A percentile compares a stretch with the other conserved stretches of the same genome.
These are phyloP conservation scores for Diaporthe amygdali DNA, from an alignment of 2,329 filamentous ascomycete genomes.

Conservation along the genomic window DNA sequence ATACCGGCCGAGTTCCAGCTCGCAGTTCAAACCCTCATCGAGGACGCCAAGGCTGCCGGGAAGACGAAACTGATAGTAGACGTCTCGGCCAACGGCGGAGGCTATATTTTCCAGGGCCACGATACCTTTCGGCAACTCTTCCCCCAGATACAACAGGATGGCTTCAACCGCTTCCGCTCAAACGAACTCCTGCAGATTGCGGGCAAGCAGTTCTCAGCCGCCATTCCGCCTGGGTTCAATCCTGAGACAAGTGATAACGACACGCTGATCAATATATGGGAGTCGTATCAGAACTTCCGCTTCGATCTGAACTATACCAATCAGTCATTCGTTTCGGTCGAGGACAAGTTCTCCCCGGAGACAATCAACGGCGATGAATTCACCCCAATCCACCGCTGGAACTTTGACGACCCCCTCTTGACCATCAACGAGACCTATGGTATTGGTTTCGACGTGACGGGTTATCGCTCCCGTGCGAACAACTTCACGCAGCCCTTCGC, in stretches of 20 bases:
- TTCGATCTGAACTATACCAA: constrained; percentile 51
- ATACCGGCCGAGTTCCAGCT: constrained; percentile 37
- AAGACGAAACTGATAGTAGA: constrained; percentile 64
- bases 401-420: constrained; percentile 44
- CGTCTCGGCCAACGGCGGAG: constrained; percentile 60
- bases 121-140: constrained; percentile 62
- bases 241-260: constrained; percentile 47
- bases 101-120: constrained; percentile 58
- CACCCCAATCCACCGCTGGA: constrained; percentile 53
- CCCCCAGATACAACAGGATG: constrained; percentile 49
- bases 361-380: constrained; percentile 53
- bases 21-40: constrained; percentile 38
- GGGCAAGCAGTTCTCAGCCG: constrained; percentile 11
- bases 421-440: constrained; percentile 40
- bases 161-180: constrained; percentile 38
- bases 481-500: constrained; percentile 54
- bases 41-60: constrained; percentile 45
- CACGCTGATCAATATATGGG: constrained; percentile 45
- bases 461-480: constrained; percentile 50
- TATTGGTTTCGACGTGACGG: constrained; percentile 39
- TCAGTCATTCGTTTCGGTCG: constrained; percentile 51
- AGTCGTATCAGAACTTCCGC: constrained; percentile 53
- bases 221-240: constrained; percentile 38
- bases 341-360: constrained; percentile 44
- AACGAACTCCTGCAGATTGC: constrained; percentile 9